Evolutionary conservation across 805 yeast species (phyloP).

Genomic region (Candida parachauliodes): DNA sequence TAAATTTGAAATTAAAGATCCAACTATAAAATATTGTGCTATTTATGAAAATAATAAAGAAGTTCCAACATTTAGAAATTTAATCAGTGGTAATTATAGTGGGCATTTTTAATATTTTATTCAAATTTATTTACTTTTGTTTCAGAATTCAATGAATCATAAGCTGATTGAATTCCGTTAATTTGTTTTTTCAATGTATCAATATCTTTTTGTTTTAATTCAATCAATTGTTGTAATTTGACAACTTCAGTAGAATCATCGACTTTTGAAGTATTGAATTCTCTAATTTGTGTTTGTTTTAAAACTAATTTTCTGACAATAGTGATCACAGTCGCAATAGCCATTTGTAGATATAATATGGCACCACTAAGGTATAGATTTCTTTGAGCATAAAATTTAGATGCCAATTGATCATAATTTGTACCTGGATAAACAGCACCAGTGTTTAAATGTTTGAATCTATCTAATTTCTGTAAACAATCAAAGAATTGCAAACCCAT

Average conservation of each 20-base stretch:
- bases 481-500: slow-evolving; percentile 52
- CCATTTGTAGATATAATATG: slow-evolving; percentile 51
- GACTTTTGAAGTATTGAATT: slow-evolving; percentile 9
- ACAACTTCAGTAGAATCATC: slow-evolving; percentile 25
- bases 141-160: slow-evolving; percentile 34
- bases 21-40: slow-evolving; percentile 40
- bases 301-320: slow-evolving; percentile 50
- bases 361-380: slow-evolving; percentile 63
- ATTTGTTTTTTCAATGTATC: slow-evolving; percentile 49
- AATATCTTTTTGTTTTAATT: slow-evolving; percentile 41
- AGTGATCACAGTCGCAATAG: slow-evolving; percentile 52
- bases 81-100: slow-evolving; percentile 47
- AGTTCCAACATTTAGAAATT: slow-evolving; percentile 44
- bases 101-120: slow-evolving; percentile 11
- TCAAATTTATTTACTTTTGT: slow-evolving; percentile 10
- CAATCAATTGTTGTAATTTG: slow-evolving; percentile 33
- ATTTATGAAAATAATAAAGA: slow-evolving; percentile 26
- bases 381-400: slow-evolving; percentile 61
- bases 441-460: slow-evolving; percentile 16
- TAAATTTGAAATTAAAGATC: slow-evolving; percentile 51
- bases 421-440: slow-evolving; percentile 20
- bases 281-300: slow-evolving; percentile 34
- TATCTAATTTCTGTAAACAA: slow-evolving; percentile 44
- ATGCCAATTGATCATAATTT: slow-evolving; percentile 52
- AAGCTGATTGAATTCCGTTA: slow-evolving; percentile 46